Base-by-base conservation (phyloP, 2,329 filamentous ascomycete species). In the Talaromyces rugulosus region DNA sequence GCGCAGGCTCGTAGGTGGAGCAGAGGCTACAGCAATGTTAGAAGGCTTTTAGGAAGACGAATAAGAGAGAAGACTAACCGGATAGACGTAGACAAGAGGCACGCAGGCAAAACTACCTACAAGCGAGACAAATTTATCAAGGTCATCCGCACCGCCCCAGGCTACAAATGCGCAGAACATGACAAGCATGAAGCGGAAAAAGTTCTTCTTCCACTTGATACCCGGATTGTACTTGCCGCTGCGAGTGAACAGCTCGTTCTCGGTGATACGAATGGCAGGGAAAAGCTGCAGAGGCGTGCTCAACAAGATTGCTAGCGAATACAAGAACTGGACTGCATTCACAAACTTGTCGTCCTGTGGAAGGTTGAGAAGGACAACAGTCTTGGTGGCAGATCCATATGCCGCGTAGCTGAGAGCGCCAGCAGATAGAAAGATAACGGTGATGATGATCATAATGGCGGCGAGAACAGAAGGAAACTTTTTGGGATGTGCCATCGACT, bases 121-220 rank as follows among this genome's bases (percentile, higher is more conserved):
- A 44, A 99, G 83, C 27, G 92, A 90, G 34, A 99, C 96, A 75
- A 99, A 99, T 77, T 98, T 98, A 80, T 99, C 95, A 60, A 99
- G 80, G 77, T 98, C 89, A 67, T 92, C 90, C 3, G 95, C 94
- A 64, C 95, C 95, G 52, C 89, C 87, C 92, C 92, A 99, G 1
- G 94, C 94, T 66, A 99, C 89, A 62, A 87, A 78, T 0, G 93
- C 90, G 71, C 95, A 98, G 28, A 95, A 77, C 70, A 91, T 85
- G 57, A 98, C 95, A 65, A 97, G 87, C 72, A 94, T 88, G 82
- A 98, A 99, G 60, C 95, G 89, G 81, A 96, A 99, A 36, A 89
- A 81, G 69, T 99, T 99, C 87, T 99, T 99, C 83, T 98, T 91
- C 95, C 95, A 99, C 81, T 99, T 99, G 82, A 99, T 96, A 73